Evolutionary conservation across 257 asterid genomes (phyloP), one percentile per base, ranked within the genome.

Genomic region (Hygrophila difformis): DNA sequence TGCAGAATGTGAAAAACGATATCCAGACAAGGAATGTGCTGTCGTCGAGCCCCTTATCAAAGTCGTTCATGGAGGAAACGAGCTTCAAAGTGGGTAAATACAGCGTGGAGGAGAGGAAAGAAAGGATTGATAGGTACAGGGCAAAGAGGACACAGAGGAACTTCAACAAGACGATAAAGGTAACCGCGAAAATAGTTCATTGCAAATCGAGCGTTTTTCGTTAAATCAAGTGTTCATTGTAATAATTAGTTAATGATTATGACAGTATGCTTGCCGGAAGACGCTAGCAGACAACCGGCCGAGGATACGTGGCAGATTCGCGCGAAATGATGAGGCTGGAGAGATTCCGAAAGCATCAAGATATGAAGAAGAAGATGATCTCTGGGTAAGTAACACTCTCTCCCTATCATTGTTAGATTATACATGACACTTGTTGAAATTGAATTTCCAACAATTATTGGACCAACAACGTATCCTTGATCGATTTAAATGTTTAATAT

Each of bases 91-190:
- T 71, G 6, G 76, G 84, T 9, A 52, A 71, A 0, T 88, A 88
- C 24, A 78, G 64, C 39, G 78, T 89, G 5, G 93, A 75, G 52
- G 95, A 88, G 56, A 78, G 89, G 63, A 88, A 77, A 51, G 94
- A 81, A 48, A 88, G 74, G 53, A 79, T 88, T 24, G 76, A 72
- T 20, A 69, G 87, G 46, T 88, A 88, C 70, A 76, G 81, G 69
- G 78, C 93, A 8, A 88, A 88, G 63, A 75, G 89, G 55, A 75
- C 71, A 9, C 95, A 78, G 15, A 84, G 97, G 51, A 88, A 88
- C 47, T 88, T 84, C 77, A 78, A 78, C 59, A 88, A 77, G 47
- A 88, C 95, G 7, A 84, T 88, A 44, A 88, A 88, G 97, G 95
- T 84, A 64, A 52, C 8, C 11, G 8, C 4, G 8, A 13, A 8